Conservation (phyloP, 805 yeast genomes). For the Candida methanosorbosa region DNA sequence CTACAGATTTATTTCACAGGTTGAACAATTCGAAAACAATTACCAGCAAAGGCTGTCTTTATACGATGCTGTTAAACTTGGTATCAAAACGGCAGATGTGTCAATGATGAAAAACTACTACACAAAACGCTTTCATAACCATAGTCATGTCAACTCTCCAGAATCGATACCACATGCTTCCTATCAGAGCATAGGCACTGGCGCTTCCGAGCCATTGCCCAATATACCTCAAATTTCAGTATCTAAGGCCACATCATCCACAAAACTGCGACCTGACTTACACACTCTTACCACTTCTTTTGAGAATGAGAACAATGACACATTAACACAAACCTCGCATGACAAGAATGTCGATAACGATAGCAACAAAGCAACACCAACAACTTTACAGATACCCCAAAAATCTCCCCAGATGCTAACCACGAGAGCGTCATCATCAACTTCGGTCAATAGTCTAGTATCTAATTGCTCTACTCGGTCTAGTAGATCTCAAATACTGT, state of each 20-base stretch:
- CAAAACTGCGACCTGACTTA: not conserved
- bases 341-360: too few relatives aligned
- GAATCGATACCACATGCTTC: too few relatives aligned
- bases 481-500: not conserved
- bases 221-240: too few relatives aligned
- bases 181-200: too few relatives aligned
- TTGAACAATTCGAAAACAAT: slow-evolving; percentile 21
- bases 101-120: not conserved
- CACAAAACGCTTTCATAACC: not conserved
- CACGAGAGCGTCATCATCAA: not conserved
- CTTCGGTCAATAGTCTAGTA: not conserved
- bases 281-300: not conserved
- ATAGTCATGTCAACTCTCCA: not conserved
- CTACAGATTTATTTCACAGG: slow-evolving; percentile 12
- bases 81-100: slow-evolving; percentile 11
- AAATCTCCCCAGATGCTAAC: not conserved
- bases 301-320: too few relatives aligned
- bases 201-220: not conserved
- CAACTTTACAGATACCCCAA: too few relatives aligned
- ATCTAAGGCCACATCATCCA: not conserved
- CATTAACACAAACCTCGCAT: too few relatives aligned
- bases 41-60: slow-evolving; percentile 18
- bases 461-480: not conserved
- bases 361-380: too few relatives aligned
- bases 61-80: slow-evolving; percentile 23